Evolutionary conservation across 768 basidiomycete species (phyloP).

Genomic region (Pisolithus albus): DNA sequence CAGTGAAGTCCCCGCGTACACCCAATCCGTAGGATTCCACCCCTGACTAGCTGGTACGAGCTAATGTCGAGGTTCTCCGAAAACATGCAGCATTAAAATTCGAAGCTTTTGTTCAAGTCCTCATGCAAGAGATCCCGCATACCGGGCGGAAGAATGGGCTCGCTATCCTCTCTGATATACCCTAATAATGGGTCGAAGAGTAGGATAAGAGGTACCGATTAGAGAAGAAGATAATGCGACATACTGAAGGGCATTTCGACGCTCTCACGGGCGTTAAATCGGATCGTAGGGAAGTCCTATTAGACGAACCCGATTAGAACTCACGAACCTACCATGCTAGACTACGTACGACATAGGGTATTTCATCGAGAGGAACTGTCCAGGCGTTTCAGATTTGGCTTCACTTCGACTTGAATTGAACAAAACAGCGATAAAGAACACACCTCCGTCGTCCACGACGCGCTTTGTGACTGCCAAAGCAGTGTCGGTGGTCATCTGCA

Average conservation of each 20-base stretch:
- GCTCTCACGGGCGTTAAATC: conserved; percentile 78
- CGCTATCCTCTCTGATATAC: conserved; percentile 43
- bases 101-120: conserved; percentile 83
- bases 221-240: conserved; percentile 22
- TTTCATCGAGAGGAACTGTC: conserved; percentile 56
- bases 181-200: conserved; percentile 22
- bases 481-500: conserved; percentile 99
- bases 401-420: not conserved
- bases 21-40: too few species aligned
- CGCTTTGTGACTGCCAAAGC: conserved; percentile 86
- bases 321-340: conserved; percentile 13
- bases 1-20: too few species aligned
- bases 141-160: conserved; percentile 79
- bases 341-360: conserved; percentile 55
- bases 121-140: conserved; percentile 83
- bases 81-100: conserved; percentile 19
- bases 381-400: not conserved
- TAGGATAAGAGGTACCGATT: not conserved
- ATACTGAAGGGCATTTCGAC: conserved; percentile 98
- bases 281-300: conserved; percentile 86
- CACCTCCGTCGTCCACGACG: conserved; percentile 68
- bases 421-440: conserved; percentile 8
- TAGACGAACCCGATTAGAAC: not conserved
- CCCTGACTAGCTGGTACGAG: too few species aligned
- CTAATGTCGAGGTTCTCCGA: too few species aligned